Conservation (phyloP, 1,284 basidiomycete genomes). For the Moesziomyces aphidis region DNA sequence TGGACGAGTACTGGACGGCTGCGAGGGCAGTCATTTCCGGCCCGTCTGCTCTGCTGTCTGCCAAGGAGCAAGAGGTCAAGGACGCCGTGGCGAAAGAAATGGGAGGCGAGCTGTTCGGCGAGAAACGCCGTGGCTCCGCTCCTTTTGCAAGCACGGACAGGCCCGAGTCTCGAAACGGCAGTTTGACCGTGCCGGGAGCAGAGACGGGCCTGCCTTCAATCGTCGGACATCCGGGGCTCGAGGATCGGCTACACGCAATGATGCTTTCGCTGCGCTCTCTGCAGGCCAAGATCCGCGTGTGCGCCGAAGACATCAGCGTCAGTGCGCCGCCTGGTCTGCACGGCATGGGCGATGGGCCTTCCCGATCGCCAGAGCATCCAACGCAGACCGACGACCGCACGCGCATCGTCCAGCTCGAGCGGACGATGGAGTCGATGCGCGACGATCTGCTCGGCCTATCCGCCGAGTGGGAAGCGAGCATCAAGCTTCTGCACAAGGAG, state of each 20-base stretch:
- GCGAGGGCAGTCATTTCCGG: slow-evolving; percentile 13
- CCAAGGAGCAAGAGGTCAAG: slow-evolving; percentile 6
- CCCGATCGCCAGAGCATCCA: background rate
- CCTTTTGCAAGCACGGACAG: slow-evolving; percentile 3
- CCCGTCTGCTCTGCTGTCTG: background rate
- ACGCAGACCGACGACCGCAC: slow-evolving; percentile 9
- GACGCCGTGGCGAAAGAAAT: slow-evolving; percentile 25
- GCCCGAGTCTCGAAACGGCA: slow-evolving; percentile 12
- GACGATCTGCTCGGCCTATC: slow-evolving; percentile 61
- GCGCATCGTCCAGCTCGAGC: slow-evolving; percentile 28
- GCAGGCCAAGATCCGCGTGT: slow-evolving; percentile 64
- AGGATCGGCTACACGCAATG: slow-evolving; percentile 59
- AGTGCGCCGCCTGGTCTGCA: slow-evolving; percentile 47
- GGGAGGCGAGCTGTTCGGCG: slow-evolving; percentile 14
- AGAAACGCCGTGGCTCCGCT: background rate
- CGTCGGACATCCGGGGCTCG: slow-evolving; percentile 45
- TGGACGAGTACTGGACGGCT: slow-evolving; percentile 29
- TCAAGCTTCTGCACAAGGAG: slow-evolving; percentile 50
- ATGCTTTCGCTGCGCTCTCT: slow-evolving; percentile 61
- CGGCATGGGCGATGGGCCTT: slow-evolving; percentile 24
- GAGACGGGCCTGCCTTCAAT: background rate
- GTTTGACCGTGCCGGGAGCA: slow-evolving; percentile 11
- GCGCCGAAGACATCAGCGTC: slow-evolving; percentile 57
- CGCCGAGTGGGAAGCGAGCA: slow-evolving; percentile 62
- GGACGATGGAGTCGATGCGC: slow-evolving; percentile 55